Evolutionary conservation across 345 rosid species (phyloP).

Genomic region (Linum tenue): DNA sequence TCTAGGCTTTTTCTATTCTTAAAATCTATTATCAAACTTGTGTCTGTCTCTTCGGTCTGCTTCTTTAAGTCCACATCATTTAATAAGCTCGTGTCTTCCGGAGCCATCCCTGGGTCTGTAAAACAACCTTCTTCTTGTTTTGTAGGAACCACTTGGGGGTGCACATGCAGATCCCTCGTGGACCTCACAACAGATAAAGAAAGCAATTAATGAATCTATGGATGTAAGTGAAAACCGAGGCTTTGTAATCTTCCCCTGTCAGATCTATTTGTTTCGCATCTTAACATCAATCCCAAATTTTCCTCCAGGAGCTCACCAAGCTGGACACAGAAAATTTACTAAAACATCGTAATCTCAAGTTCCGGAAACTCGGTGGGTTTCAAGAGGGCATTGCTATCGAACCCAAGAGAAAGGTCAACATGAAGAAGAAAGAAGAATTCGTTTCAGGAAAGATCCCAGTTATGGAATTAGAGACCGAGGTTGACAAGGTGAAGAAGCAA

Average conservation of each 20-base stretch:
- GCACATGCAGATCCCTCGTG: conserved; percentile 19
- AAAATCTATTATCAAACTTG: not conserved
- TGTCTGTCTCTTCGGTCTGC: not conserved
- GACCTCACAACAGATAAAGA: conserved; percentile 20
- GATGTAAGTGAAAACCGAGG: conserved; percentile 40
- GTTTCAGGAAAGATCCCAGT: conserved; percentile 25
- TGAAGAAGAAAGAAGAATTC: conserved; percentile 52
- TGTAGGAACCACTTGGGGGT: conserved; percentile 18
- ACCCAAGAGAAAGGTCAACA: conserved; percentile 28
- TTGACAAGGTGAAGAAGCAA: conserved; percentile 57
- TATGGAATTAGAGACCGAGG: conserved; percentile 50
- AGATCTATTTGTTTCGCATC: conserved; percentile 2
- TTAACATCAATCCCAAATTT: conserved; percentile 10
- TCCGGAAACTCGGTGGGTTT: conserved; percentile 74
- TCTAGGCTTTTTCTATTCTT: not conserved
- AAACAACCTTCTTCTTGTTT: not conserved
- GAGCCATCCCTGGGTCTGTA: not conserved
- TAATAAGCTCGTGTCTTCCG: not conserved
- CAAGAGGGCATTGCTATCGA: conserved; percentile 56
- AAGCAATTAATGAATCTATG: conserved; percentile 36
- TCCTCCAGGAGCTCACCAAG: conserved; percentile 53
- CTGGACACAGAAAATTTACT: conserved; percentile 61
- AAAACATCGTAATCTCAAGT: conserved; percentile 66
- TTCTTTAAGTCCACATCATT: not conserved
- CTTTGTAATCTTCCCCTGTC: conserved; percentile 10